Base-by-base conservation (phyloP, 176 grass and related monocot species). In the Oryza glumipatula region DNA sequence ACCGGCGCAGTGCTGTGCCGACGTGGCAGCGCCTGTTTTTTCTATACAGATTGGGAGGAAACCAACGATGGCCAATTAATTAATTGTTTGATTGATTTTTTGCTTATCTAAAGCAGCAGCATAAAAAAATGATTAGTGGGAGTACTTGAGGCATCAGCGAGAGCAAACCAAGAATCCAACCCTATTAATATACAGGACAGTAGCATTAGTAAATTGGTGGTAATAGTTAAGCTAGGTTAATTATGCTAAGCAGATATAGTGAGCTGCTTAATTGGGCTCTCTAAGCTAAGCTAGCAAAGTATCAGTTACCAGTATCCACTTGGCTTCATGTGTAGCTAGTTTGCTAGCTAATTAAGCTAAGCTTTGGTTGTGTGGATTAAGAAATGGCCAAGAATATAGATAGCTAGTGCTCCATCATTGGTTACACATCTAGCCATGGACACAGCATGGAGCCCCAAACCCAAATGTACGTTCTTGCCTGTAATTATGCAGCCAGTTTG, bases 371-470 rank as follows among this genome's bases (percentile, higher is more conserved):
- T 28, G 14, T 46, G 67, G 36, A 24, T 22, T 48, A 58, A 86
- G 11, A 76, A 74, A 89, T 84, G 38, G 67, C 4, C 1, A 45
- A 60, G 45, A 45, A 67, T 11, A 4, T 11, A 4, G 19, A 63
- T 76, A 28, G 74, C 7, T 76, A 54, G 23, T 19, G 67, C 7
- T 49, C 39, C 32, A 71, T 88, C 24, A 56, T 56, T 19, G 51
- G 51, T 56, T 56, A 19, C 51, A 56, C 51, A 56, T 56, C 51
- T 56, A 56, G 70, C 6, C 70, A 84, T 39, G 44, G 28, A 11
- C 26, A 26, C 26, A 26, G 45, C 87, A 89, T 92, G 83, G 87
- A 89, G 87, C 91, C 87, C 74, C 80, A 72, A 89, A 87, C 87
- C 76, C 87, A 82, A 89, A 51, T 78, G 70, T 76, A 80, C 48